Percentiles rank a stretch among this genome's conserved stretches.
phyloP scores from a whole-genome alignment of 2,329 filamentous ascomycete species.

The Mycosphaerella arachidis region DNA sequence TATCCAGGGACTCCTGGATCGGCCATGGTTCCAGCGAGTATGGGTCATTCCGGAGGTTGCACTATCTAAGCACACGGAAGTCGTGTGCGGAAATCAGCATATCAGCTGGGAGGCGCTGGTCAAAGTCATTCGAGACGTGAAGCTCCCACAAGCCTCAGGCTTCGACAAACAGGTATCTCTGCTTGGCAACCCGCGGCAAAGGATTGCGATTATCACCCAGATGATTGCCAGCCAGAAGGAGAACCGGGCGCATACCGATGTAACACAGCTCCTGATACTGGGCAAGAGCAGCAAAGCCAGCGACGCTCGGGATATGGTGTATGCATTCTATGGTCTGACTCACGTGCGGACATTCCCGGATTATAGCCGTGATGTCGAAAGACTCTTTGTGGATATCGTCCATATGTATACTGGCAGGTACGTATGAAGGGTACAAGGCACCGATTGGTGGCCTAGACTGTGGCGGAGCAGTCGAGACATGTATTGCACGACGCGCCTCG shows the following conservation, averaged over 20 bases:
- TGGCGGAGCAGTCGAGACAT: too few species aligned
- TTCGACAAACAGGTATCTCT: slow-evolving; percentile 29
- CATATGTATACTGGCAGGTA: slow-evolving; percentile 23
- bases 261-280: slow-evolving; percentile 30
- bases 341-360: slow-evolving; percentile 23
- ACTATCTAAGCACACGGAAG: slow-evolving; percentile 20
- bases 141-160: slow-evolving; percentile 14
- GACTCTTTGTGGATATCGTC: slow-evolving; percentile 26
- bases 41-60: slow-evolving; percentile 29
- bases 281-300: slow-evolving; percentile 30
- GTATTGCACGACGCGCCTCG: too few species aligned
- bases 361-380: slow-evolving; percentile 20
- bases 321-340: slow-evolving; percentile 29
- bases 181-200: slow-evolving; percentile 29
- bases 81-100: slow-evolving; percentile 16
- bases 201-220: slow-evolving; percentile 30
- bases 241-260: slow-evolving; percentile 25
- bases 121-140: slow-evolving; percentile 24
- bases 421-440: too few species aligned
- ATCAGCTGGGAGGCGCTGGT: slow-evolving; percentile 24
- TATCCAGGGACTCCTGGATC: slow-evolving; percentile 26
- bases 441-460: too few species aligned
- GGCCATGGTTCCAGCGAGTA: slow-evolving; percentile 29
- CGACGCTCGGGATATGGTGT: slow-evolving; percentile 29
- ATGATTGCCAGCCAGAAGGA: slow-evolving; percentile 28